Percentiles rank a stretch among this genome's conserved stretches.
phyloP scores from a whole-genome alignment of 1,284 basidiomycete species.

The Trichosporon asahii region DNA sequence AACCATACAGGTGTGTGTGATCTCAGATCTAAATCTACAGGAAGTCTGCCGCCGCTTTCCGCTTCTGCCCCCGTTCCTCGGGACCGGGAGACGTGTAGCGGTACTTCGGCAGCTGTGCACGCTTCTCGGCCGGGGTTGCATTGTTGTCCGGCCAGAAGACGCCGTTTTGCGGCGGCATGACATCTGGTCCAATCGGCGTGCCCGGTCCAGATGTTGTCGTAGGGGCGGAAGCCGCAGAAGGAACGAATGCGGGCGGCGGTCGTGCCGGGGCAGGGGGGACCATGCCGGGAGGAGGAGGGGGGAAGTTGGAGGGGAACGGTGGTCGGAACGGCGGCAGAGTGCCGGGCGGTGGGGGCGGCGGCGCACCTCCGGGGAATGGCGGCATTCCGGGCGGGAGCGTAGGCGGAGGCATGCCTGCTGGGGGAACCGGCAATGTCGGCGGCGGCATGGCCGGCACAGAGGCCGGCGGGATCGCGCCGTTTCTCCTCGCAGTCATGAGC shows the following conservation, averaged over 20 bases:
- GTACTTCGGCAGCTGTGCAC: slow-evolving; percentile 71
- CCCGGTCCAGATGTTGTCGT: slow-evolving; percentile 20
- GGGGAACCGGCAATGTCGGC: slow-evolving; percentile 20
- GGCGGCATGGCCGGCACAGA: slow-evolving; percentile 44
- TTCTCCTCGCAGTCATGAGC: slow-evolving; percentile 71
- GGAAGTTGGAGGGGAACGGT: slow-evolving; percentile 31
- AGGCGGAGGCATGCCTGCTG: slow-evolving; percentile 37
- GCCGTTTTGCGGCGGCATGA: slow-evolving; percentile 47
- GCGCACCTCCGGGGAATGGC: slow-evolving; percentile 29
- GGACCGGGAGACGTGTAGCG: slow-evolving; percentile 55
- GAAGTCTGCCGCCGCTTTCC: slow-evolving; percentile 53
- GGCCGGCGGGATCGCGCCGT: slow-evolving; percentile 48
- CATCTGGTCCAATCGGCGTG: slow-evolving; percentile 14
- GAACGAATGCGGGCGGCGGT: slow-evolving; percentile 31
- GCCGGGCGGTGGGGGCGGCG: slow-evolving; percentile 22
- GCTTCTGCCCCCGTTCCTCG: slow-evolving; percentile 39
- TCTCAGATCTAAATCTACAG: slow-evolving; percentile 28
- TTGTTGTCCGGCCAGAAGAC: slow-evolving; percentile 51
- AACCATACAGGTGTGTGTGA: slow-evolving; percentile 10
- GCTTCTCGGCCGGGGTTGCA: slow-evolving; percentile 60
- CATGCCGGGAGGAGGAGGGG: slow-evolving; percentile 24
- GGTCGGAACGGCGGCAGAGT: slow-evolving; percentile 13
- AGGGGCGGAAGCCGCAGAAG: slow-evolving; percentile 32
- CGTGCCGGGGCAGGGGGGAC: slow-evolving; percentile 31
- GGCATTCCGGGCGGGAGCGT: slow-evolving; percentile 42